phyloP scores from a whole-genome alignment of 164 flowering plant species.

The Saururus chinensis region DNA sequence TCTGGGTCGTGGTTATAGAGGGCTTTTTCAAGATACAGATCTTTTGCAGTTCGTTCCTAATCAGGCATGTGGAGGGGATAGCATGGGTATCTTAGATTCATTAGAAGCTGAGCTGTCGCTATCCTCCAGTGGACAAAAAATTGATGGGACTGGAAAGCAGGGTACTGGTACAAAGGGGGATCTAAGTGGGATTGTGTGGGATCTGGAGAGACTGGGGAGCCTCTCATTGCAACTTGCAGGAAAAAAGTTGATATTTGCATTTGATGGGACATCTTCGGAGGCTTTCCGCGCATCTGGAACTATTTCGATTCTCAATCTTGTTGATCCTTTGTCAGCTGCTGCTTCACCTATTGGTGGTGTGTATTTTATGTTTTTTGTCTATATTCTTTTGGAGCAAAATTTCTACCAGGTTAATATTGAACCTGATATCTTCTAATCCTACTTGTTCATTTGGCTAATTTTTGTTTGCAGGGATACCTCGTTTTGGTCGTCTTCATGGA shows the following conservation, averaged over 20 bases:
- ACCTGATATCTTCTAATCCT: not conserved
- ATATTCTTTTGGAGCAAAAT: not conserved
- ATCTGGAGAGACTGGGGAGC: conserved; percentile 72
- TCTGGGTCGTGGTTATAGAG: conserved; percentile 95
- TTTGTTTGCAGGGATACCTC: conserved; percentile 77
- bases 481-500: conserved; percentile 95
- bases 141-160: conserved; percentile 48
- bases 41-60: conserved; percentile 89
- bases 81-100: conserved; percentile 92
- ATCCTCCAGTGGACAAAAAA: conserved; percentile 48
- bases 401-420: not conserved
- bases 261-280: conserved; percentile 93
- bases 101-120: conserved; percentile 69
- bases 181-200: conserved; percentile 99
- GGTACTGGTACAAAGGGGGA: conserved; percentile 46
- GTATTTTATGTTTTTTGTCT: conserved; percentile 8
- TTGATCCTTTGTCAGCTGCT: conserved; percentile 97
- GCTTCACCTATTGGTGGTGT: conserved; percentile 99
- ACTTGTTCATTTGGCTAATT: not conserved
- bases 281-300: conserved; percentile 60
- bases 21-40: conserved; percentile 93
- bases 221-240: conserved; percentile 85
- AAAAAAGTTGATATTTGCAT: conserved; percentile 95
- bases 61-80: conserved; percentile 98
- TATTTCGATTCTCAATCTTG: conserved; percentile 80